Evolutionary conservation across 169 alveolate genomes (phyloP), one percentile per base, ranked within the genome.

Genomic region (Hepatocystis sp.): DNA sequence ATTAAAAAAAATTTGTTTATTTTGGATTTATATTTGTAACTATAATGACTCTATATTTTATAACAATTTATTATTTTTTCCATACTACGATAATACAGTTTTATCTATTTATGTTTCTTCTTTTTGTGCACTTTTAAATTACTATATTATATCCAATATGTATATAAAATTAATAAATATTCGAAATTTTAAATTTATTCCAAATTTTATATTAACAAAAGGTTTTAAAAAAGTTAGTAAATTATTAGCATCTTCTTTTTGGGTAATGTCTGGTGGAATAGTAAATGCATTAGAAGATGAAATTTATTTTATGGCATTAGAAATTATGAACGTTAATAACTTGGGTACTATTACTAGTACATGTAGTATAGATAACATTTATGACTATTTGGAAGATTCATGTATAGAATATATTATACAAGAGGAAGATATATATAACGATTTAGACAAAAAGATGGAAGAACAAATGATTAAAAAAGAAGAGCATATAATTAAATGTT

Each of bases 401-500:
- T 23, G 44, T 11, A 46, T 51, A 0, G 88, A 76, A 17, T 55
- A 32, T 4, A 58, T 76, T 13, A 44, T 17, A 2, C n/a, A n/a
- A n/a, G 60, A 76, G 30, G 88, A 76, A 13, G 61, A 44, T 23
- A 25, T 34, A 49, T 76, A 76, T 52, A 76, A 76, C 51, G 88
- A 76, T 39, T 71, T 58, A 25, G 78, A 76, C 58, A 76, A 76
- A 52, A 42, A 76, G 17, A 32, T 30, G 8, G 88, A 76, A 27
- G 47, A 51, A 25, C 63, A 76, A 36, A 4, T 58, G 36, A 46
- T 42, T 1, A 15, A 21, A 64, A 58, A 32, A 23, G 88, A 76
- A 25, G 78, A 76, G 25, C 13, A 52, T n/a, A n/a, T n/a, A n/a
- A n/a, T n/a, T n/a, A n/a, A n/a, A n/a, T n/a, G n/a, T n/a, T n/a